Conservation (phyloP, 1,139 yeast species). For the Sugiyamaella pinicola region DNA sequence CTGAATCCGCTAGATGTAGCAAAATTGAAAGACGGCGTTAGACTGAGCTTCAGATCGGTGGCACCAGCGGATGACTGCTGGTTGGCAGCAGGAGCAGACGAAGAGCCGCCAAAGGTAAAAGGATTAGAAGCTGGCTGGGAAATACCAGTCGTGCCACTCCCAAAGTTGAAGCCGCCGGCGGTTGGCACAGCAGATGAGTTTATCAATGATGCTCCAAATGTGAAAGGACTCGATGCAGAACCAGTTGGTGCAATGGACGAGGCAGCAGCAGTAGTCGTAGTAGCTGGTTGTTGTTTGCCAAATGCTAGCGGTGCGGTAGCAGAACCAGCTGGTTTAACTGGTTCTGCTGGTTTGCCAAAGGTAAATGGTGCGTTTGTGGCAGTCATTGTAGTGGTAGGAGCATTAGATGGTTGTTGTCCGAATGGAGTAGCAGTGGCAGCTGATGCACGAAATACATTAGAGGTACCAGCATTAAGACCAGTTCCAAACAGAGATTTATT, state of each 20-base stretch:
- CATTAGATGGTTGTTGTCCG: background rate
- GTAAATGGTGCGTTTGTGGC: constrained; percentile 10
- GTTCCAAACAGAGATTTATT: too few species aligned
- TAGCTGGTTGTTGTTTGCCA: too few species aligned
- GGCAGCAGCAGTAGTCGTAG: background rate
- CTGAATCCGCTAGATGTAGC: background rate
- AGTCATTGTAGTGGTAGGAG: background rate
- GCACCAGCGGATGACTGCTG: background rate
- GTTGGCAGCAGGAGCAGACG: background rate
- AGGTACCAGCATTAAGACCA: background rate
- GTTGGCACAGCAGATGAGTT: constrained; percentile 4
- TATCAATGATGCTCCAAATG: constrained; percentile 17
- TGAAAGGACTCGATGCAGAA: constrained; percentile 13
- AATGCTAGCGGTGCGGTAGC: too few species aligned
- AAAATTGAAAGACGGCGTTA: constrained; percentile 6
- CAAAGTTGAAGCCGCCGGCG: constrained; percentile 3
- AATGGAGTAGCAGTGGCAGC: background rate
- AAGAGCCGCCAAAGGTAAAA: constrained; percentile 4
- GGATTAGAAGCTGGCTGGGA: constrained; percentile 4
- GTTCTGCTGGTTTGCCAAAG: constrained; percentile 9
- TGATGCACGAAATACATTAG: too few species aligned
- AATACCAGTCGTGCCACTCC: constrained; percentile 11
- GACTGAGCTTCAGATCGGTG: constrained; percentile 7
- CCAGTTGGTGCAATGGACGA: background rate
- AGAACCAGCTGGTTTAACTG: background rate